Percentiles rank a stretch among this genome's conserved stretches.
Evolutionary conservation across 129 eudicot genomes (phyloP).

Genomic region (Silybum marianum): DNA sequence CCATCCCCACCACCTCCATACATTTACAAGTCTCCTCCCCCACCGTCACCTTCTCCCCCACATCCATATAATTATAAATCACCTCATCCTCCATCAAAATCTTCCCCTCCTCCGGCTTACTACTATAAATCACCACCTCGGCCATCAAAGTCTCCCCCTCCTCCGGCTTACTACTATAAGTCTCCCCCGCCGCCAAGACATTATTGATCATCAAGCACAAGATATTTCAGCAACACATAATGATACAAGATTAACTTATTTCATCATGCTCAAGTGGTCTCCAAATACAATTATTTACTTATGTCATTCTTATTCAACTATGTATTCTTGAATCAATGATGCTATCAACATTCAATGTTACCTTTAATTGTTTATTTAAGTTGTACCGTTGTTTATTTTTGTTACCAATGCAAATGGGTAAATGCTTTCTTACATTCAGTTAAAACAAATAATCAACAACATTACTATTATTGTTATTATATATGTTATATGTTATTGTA

Average conservation of each 20-base stretch:
- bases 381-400: not conserved
- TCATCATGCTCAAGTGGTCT: not conserved
- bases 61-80: too few relatives aligned
- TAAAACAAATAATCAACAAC: not conserved
- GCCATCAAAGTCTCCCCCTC: not conserved
- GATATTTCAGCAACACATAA: not conserved
- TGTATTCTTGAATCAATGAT: not conserved
- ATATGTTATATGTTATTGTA: too few relatives aligned
- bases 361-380: not conserved
- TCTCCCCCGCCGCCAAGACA: conserved; percentile 11
- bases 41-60: too few relatives aligned
- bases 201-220: not conserved
- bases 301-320: not conserved
- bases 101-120: too few relatives aligned
- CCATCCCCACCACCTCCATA: too few relatives aligned
- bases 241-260: not conserved
- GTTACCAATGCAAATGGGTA: not conserved
- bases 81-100: too few relatives aligned
- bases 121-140: not conserved
- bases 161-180: not conserved
- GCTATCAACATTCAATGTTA: not conserved
- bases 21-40: too few relatives aligned
- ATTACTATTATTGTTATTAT: too few relatives aligned
- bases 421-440: not conserved
- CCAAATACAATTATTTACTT: not conserved